phyloP scores from a whole-genome alignment of 1,284 basidiomycete species.

The Irpex sp. region DNA sequence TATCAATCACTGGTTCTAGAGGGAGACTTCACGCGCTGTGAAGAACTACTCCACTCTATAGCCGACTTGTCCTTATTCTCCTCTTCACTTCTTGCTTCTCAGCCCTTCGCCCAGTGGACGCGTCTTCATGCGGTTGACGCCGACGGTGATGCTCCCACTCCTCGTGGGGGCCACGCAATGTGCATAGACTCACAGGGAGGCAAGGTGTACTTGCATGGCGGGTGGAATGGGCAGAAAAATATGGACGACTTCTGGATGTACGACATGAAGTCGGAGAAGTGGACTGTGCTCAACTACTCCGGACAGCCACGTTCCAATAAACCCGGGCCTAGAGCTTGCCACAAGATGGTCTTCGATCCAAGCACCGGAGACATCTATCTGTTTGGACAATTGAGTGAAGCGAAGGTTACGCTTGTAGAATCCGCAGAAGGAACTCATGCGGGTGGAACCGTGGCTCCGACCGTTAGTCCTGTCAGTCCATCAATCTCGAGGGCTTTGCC shows the following conservation, averaged over 20 bases:
- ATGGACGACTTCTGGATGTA: slow-evolving; percentile 83
- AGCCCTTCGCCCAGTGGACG: slow-evolving; percentile 56
- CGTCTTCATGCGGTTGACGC: slow-evolving; percentile 52
- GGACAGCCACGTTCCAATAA: slow-evolving; percentile 59
- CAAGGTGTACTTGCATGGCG: slow-evolving; percentile 75
- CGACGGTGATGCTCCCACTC: slow-evolving; percentile 59
- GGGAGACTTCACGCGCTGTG: slow-evolving; percentile 62
- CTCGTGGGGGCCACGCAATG: slow-evolving; percentile 80
- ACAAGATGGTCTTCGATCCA: slow-evolving; percentile 79
- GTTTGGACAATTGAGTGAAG: slow-evolving; percentile 58
- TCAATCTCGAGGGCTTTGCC: slow-evolving; percentile 1
- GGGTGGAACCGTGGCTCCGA: not conserved
- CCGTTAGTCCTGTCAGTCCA: slow-evolving; percentile 8
- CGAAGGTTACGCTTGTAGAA: slow-evolving; percentile 5
- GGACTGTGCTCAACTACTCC: slow-evolving; percentile 58
- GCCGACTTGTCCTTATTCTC: slow-evolving; percentile 56
- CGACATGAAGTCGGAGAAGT: slow-evolving; percentile 56
- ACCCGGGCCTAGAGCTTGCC: slow-evolving; percentile 72
- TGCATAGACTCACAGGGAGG: slow-evolving; percentile 67
- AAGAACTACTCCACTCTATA: slow-evolving; percentile 48
- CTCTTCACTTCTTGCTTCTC: slow-evolving; percentile 51
- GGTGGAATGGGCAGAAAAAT: slow-evolving; percentile 72
- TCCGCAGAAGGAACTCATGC: not conserved
- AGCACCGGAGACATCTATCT: slow-evolving; percentile 73
- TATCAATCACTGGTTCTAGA: slow-evolving; percentile 64